These are phyloP conservation scores for Astragalus glycyphyllos DNA, from an alignment of 306 rosid species.

Conservation along the genomic window DNA sequence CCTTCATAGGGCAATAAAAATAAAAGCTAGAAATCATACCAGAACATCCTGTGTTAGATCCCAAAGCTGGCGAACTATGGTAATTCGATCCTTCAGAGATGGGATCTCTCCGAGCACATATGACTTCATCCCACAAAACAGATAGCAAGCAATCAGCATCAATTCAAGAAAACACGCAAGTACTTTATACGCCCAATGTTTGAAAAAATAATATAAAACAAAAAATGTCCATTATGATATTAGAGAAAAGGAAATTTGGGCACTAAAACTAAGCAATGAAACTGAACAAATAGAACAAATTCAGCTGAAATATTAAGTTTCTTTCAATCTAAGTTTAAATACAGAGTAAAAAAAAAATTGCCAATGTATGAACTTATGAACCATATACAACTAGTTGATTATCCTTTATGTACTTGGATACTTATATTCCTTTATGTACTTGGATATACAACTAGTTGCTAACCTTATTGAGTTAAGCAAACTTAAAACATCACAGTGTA, in stretches of 20 bases:
- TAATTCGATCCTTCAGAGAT: slow-evolving; percentile 81
- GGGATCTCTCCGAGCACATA: slow-evolving; percentile 98
- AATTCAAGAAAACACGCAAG: slow-evolving; percentile 13
- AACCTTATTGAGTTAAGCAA: too few species aligned
- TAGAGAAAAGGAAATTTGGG: slow-evolving; percentile 2
- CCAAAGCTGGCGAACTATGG: slow-evolving; percentile 94
- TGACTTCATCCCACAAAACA: slow-evolving; percentile 67
- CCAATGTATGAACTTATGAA: slow-evolving; percentile 3
- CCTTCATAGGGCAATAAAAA: slow-evolving; percentile 27
- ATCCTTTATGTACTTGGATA: too few species aligned
- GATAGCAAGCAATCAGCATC: slow-evolving; percentile 47
- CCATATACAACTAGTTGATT: background rate
- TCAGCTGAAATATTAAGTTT: slow-evolving; percentile 8
- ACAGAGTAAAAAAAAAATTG: background rate
- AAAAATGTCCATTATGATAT: slow-evolving; percentile 18
- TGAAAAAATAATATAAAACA: slow-evolving; percentile 2
- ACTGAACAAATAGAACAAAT: slow-evolving; percentile 8
- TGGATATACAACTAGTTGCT: too few species aligned
- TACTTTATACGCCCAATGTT: slow-evolving; percentile 10
- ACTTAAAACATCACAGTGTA: slow-evolving; percentile 3
- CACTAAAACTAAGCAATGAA: slow-evolving; percentile 20
- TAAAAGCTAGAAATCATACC: slow-evolving; percentile 57
- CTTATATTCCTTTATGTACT: background rate
- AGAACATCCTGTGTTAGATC: slow-evolving; percentile 81
- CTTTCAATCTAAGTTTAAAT: slow-evolving; percentile 1